Percentiles rank a stretch among this genome's conserved stretches.
Evolutionary conservation across 2,329 filamentous ascomycete species (phyloP).

Genomic region (Coccinonectria pachysandricola): DNA sequence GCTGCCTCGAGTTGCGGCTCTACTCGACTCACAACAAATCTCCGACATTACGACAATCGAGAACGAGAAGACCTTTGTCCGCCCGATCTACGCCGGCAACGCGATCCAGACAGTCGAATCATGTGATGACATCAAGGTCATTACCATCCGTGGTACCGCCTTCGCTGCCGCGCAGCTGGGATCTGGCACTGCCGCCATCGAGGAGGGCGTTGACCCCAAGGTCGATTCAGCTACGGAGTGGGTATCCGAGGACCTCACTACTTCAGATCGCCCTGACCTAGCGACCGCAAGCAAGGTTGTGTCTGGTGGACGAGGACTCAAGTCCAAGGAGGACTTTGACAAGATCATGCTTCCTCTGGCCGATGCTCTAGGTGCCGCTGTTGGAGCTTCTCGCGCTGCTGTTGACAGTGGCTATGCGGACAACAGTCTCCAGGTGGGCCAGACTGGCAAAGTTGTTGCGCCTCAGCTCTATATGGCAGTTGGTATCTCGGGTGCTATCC

Average conservation of each 20-base stretch:
- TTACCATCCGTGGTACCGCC: conserved; percentile 88
- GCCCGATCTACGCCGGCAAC: conserved; percentile 96
- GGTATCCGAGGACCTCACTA: conserved; percentile 87
- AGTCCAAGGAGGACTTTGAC: conserved; percentile 98
- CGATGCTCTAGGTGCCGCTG: conserved; percentile 86
- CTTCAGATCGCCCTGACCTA: conserved; percentile 88
- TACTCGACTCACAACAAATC: conserved; percentile 86
- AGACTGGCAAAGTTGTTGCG: conserved; percentile 97
- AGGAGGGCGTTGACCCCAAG: conserved; percentile 79
- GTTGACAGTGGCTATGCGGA: conserved; percentile 97
- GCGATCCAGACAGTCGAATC: conserved; percentile 95
- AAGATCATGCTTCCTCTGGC: conserved; percentile 83
- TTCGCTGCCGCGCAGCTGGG: conserved; percentile 67
- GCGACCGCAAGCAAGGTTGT: conserved; percentile 84
- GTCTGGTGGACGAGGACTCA: conserved; percentile 85
- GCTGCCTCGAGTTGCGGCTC: conserved; percentile 79
- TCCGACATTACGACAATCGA: conserved; percentile 85
- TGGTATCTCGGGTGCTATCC: conserved; percentile 93
- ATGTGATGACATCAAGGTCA: conserved; percentile 70
- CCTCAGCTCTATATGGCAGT: conserved; percentile 92
- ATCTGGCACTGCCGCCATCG: conserved; percentile 64
- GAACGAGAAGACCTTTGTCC: conserved; percentile 86
- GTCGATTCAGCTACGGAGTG: conserved; percentile 65
- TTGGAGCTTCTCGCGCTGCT: conserved; percentile 87
- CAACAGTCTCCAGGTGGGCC: conserved; percentile 95